phyloP scores from a whole-genome alignment of 2,329 filamentous ascomycete genomes.

The Conoideocrella luteorostrata region DNA sequence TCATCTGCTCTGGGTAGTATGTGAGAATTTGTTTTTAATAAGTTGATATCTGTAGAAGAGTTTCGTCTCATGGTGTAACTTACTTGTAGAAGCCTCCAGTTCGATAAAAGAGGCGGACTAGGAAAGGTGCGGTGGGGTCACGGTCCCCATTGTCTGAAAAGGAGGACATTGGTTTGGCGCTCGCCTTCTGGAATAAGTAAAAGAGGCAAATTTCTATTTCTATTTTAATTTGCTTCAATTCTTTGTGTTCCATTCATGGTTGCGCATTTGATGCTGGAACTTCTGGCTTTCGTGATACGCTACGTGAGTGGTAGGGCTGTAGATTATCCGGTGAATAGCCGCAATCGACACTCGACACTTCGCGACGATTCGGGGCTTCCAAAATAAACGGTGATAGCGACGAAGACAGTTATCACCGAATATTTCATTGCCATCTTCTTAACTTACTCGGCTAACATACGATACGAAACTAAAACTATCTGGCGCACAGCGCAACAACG shows the following conservation, averaged over 20 bases:
- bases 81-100: slow-evolving; percentile 65
- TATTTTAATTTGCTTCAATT: too few relatives aligned
- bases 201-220: neutral
- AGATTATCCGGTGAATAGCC: slow-evolving; percentile 20
- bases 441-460: too few relatives aligned
- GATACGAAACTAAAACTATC: too few relatives aligned
- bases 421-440: too few relatives aligned
- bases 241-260: too few relatives aligned
- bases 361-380: too few relatives aligned
- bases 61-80: slow-evolving; percentile 5
- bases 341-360: slow-evolving; percentile 19
- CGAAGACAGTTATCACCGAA: too few relatives aligned
- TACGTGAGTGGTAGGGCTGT: too few relatives aligned
- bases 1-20: slow-evolving; percentile 56
- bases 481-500: neutral
- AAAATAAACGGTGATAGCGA: too few relatives aligned
- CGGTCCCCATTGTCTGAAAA: slow-evolving; percentile 45
- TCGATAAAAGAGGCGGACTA: slow-evolving; percentile 79
- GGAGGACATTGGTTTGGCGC: slow-evolving; percentile 16
- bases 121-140: slow-evolving; percentile 69
- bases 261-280: neutral
- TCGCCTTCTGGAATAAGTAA: neutral
- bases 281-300: neutral
- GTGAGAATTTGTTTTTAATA: slow-evolving; percentile 2
- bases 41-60: neutral